These are phyloP conservation scores for Iberis pinnata DNA, from an alignment of 345 rosid species.

Conservation along the genomic window DNA sequence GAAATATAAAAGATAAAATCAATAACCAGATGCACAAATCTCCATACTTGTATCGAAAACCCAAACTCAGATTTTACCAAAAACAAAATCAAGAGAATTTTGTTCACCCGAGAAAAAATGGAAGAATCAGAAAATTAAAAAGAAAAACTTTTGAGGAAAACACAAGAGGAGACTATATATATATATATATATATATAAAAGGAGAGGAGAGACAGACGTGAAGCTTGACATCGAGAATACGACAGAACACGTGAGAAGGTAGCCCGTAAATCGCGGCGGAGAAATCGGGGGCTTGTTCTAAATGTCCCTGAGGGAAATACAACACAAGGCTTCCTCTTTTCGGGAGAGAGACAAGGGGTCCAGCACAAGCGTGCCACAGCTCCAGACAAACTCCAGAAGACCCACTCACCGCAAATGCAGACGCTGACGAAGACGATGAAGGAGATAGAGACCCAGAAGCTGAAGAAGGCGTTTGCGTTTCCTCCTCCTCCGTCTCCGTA, in stretches of 20 bases:
- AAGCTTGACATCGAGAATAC: conserved; percentile 91
- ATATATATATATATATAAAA: too few species aligned
- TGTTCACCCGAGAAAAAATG: neutral
- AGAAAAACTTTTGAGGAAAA: neutral
- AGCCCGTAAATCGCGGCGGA: conserved; percentile 56
- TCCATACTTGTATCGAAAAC: conserved; percentile 19
- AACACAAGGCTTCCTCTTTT: conserved; percentile 74
- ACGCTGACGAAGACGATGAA: conserved; percentile 48
- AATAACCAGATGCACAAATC: conserved; percentile 19
- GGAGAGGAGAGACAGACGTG: conserved; percentile 59
- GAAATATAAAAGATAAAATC: conserved; percentile 1
- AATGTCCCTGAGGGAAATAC: conserved; percentile 92
- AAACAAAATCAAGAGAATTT: neutral
- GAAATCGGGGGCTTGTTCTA: conserved; percentile 72
- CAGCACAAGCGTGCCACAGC: conserved; percentile 99
- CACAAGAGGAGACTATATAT: neutral
- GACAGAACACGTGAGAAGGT: conserved; percentile 77
- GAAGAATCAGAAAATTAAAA: conserved; percentile 3
- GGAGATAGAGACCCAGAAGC: conserved; percentile 50
- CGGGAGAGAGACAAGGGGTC: conserved; percentile 85
- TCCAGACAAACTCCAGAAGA: conserved; percentile 66
- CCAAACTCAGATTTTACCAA: conserved; percentile 20
- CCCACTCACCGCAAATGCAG: conserved; percentile 35
- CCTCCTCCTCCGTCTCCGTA: conserved; percentile 71
- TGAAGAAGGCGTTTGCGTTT: conserved; percentile 56